Evolutionary conservation across 106 monocot genomes (phyloP), one percentile per base, ranked within the genome.

Genomic region (Phalaenopsis equestris): DNA sequence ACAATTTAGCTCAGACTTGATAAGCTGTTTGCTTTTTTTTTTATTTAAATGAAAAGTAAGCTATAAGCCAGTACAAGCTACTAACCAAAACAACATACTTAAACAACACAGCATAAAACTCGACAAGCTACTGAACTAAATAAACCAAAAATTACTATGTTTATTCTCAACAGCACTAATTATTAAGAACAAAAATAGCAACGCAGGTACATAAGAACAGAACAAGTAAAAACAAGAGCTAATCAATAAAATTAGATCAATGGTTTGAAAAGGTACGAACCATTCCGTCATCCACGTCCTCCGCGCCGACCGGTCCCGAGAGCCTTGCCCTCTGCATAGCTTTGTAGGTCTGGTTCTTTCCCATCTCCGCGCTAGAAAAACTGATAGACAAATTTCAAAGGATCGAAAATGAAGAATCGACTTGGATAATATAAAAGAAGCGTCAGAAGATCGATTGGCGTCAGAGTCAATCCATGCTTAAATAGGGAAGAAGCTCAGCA

Each of bases 311-410:
- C n/a, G 94, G 92, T 75, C 85, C 76, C 79, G 98, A 98, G 42
- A 98, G 23, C 89, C 90, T 83, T 24, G 98, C 70, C 83, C 98
- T 92, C 86, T 98, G 98, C 98, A 98, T 94, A 70, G 94, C 92
- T 88, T 98, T 98, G 87, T 98, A 94, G 16, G 92, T 89, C 77
- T 98, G 98, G 86, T 98, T 98, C 86, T 98, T 98, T 77, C 98
- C 98, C 98, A 98, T 90, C 61, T 61, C 23, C 11, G 18, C 2
- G 4, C 10, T 0, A 45, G 19, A 19, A 8, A 19, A 43, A 75
- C 0, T 45, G 74, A 45, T n/a, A 45, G 74, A 42, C 41, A 17
- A 42, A 73, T 4, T 41, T 18, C 42, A 11, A 2, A 9, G 43
- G 12, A n/a, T 61, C 64, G 6, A 12, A 42, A 16, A 75, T 7